A percentile compares a stretch with the other conserved stretches of the same genome.
phyloP scores from a whole-genome alignment of 306 rosid genomes.

The Phaseolus lunatus region DNA sequence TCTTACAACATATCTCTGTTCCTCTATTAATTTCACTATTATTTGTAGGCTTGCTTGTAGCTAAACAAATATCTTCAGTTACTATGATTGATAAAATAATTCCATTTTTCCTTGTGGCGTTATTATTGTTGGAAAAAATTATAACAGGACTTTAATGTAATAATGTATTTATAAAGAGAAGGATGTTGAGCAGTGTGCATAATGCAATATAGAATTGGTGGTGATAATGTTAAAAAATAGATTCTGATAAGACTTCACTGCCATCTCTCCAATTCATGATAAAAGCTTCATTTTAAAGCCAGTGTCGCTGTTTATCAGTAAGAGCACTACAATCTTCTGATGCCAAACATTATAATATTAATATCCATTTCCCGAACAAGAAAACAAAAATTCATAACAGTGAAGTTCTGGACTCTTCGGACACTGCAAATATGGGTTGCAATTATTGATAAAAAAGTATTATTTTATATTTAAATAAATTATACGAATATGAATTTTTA shows the following conservation, averaged over 20 bases:
- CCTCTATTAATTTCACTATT: not conserved
- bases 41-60: not conserved
- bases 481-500: too few species aligned
- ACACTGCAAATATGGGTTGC: too few species aligned
- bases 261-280: not conserved
- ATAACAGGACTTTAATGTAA: not conserved
- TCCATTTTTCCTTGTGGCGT: not conserved
- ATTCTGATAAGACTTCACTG: not conserved
- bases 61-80: not conserved
- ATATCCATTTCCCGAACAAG: not conserved
- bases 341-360: not conserved
- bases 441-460: too few species aligned
- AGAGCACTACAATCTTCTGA: not conserved
- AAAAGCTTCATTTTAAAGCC: not conserved
- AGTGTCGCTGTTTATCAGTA: not conserved
- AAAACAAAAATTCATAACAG: not conserved
- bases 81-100: not conserved
- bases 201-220: not conserved
- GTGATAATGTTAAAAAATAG: not conserved
- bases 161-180: not conserved
- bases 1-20: not conserved
- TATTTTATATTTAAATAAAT: too few species aligned
- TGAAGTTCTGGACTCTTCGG: not conserved
- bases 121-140: not conserved
- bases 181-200: not conserved